Base-by-base conservation (phyloP, 768 basidiomycete genomes). In the Mrakia hoshinonis region DNA sequence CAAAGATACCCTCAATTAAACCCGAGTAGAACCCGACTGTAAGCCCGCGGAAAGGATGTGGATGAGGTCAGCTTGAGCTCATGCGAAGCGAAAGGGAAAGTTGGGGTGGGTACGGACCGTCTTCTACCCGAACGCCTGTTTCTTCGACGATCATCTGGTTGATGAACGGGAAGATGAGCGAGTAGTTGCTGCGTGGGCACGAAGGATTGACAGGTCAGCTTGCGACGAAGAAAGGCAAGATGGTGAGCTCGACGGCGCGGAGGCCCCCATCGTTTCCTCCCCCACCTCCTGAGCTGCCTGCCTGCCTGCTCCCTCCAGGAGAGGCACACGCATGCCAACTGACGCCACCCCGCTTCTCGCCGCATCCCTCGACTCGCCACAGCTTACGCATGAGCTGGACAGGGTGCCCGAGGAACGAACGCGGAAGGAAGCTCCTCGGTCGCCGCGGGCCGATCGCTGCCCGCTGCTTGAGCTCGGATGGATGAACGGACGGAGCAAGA, bases 131-230 rank as follows among this genome's bases (percentile, higher is more conserved):
- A 11, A 66, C 55, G 3, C 51, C 49, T 1, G 62, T 55, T 5
- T 55, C 49, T 52, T 71, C 63, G 1, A 66, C 70, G 31, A 70
- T 70, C 70, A 65, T 55, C 54, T 63, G 22, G 51, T 71, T 71
- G 70, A 71, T 65, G 64, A 71, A 71, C 1, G 70, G 70, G 24
- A 71, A 71, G 62, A 71, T 71, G 26, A 71, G 31, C 1, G 51
- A 26, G 63, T 55, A 71, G 38, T 49, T 52, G 0, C 69, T 70
- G 62, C 15, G 9, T 9, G 4, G 15, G n/a, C 11, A 36, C 2
- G 54, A 22, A 26, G 46, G n/a, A 52, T 26, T 1, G 51, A 52
- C 4, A 38, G 34, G 58, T 61, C 58, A 61, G 58, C 58, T 0
- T 11, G 20, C 52, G 24, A 22, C 15, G 5, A 7, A 51, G 49